These are phyloP conservation scores for Talinum fruticosum DNA, from an alignment of 148 eudicot genomes.

Conservation along the genomic window DNA sequence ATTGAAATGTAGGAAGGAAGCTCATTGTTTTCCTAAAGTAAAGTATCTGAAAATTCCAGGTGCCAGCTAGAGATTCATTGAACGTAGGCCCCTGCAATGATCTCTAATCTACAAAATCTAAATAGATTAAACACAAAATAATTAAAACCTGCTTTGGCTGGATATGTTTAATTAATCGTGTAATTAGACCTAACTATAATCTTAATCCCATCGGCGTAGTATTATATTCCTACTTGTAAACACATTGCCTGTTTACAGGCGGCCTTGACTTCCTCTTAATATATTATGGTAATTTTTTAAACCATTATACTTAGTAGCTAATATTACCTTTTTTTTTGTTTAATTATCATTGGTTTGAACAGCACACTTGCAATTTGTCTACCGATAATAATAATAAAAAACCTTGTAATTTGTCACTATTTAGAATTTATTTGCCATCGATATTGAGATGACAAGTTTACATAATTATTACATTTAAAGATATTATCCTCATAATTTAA, in stretches of 20 bases:
- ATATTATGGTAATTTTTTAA: too few species aligned
- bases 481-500: too few species aligned
- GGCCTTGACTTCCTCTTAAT: background rate
- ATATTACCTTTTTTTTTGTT: too few species aligned
- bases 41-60: background rate
- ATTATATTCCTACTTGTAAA: background rate
- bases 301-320: too few species aligned
- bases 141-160: background rate
- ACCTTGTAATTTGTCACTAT: too few species aligned
- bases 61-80: conserved; percentile 2
- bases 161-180: background rate
- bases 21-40: background rate
- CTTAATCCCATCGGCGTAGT: background rate
- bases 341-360: too few species aligned
- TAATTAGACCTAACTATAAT: background rate
- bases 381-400: too few species aligned
- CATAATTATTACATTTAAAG: too few species aligned
- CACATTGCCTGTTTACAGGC: background rate
- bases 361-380: too few species aligned
- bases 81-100: background rate
- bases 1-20: background rate
- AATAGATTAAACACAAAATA: background rate
- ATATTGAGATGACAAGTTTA: too few species aligned
- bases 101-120: background rate
- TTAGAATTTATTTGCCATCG: too few species aligned